Evolutionary conservation across 345 rosid genomes (phyloP).

Genomic region (Sonneratia caseolaris): DNA sequence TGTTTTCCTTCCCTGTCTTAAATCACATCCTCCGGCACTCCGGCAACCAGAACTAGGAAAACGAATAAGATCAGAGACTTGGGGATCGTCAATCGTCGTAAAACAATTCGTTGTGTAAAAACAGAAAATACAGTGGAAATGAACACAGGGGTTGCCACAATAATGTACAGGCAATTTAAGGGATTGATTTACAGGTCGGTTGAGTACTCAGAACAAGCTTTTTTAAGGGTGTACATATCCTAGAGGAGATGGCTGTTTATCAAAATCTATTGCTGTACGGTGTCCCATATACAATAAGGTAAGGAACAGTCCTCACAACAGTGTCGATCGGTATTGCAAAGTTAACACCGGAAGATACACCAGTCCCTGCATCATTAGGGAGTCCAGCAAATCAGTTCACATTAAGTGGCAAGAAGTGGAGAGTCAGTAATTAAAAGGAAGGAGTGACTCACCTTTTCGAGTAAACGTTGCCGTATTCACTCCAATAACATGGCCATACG

Average conservation of each 20-base stretch:
- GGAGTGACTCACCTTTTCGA: constrained; percentile 44
- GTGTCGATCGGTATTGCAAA: constrained; percentile 77
- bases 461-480: constrained; percentile 86
- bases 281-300: constrained; percentile 77
- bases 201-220: not conserved
- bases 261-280: constrained; percentile 68
- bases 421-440: not conserved
- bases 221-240: not conserved
- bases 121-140: not conserved
- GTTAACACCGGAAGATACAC: constrained; percentile 73
- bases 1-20: too few species aligned
- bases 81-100: not conserved
- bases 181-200: not conserved
- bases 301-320: constrained; percentile 58
- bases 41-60: not conserved
- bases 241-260: not conserved
- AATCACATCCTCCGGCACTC: not conserved
- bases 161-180: not conserved
- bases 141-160: not conserved
- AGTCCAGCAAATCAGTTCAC: not conserved
- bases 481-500: constrained; percentile 75
- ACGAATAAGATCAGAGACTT: not conserved
- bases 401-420: not conserved
- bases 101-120: not conserved
- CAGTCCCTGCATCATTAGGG: constrained; percentile 43